phyloP scores from a whole-genome alignment of 2,329 filamentous ascomycete species.

The Sporothrix brasiliensis region DNA sequence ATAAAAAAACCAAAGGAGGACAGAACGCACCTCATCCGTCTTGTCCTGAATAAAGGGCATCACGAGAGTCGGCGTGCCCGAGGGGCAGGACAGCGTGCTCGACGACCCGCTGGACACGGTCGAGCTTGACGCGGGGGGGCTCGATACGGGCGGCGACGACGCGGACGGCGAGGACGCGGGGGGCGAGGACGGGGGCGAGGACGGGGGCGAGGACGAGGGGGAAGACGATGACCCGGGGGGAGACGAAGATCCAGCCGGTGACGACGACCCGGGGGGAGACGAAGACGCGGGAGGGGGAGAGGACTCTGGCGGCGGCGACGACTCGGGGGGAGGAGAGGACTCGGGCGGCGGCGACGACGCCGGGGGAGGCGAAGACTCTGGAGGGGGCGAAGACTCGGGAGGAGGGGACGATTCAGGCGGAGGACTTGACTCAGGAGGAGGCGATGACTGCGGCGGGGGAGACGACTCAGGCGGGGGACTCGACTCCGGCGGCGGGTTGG shows the following conservation, averaged over 20 bases:
- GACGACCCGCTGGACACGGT: background rate
- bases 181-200: too few species aligned
- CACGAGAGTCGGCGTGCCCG: slow-evolving; percentile 7
- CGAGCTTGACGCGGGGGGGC: background rate
- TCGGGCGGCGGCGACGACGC: background rate
- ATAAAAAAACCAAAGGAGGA: background rate
- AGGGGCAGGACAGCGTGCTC: background rate
- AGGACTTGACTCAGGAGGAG: background rate
- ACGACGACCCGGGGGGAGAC: background rate
- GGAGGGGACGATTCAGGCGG: background rate
- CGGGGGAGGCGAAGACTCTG: background rate
- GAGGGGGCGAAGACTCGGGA: background rate
- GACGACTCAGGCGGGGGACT: background rate
- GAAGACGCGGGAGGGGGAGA: background rate
- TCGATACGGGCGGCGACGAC: background rate
- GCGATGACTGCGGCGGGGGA: too few species aligned
- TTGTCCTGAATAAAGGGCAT: slow-evolving; percentile 8
- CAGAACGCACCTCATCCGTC: background rate
- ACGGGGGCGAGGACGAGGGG: too few species aligned
- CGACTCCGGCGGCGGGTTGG: background rate
- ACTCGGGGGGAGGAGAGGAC: background rate
- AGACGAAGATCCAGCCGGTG: background rate
- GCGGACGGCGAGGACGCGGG: background rate
- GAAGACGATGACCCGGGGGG: background rate
- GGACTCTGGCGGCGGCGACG: background rate